Evolutionary conservation across 306 rosid genomes (phyloP).

Genomic region (Hylodesmum podocarpum): DNA sequence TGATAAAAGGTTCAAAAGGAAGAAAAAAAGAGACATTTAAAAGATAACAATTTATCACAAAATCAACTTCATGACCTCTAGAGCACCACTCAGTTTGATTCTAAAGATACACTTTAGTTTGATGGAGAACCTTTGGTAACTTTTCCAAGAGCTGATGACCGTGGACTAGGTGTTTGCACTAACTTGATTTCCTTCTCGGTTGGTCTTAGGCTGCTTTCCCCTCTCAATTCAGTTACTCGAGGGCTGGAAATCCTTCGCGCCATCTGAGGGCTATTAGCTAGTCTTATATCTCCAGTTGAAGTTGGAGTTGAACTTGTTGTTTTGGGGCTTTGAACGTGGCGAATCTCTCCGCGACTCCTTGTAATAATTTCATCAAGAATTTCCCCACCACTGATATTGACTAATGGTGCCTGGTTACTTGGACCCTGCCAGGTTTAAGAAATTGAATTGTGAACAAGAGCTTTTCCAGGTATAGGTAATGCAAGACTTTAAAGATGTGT

Average conservation of each 20-base stretch:
- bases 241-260: constrained; percentile 51
- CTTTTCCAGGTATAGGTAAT: background rate
- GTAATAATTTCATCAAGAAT: constrained; percentile 88
- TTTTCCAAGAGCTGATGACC: constrained; percentile 47
- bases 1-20: constrained; percentile 16
- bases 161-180: constrained; percentile 50
- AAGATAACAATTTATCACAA: constrained; percentile 28
- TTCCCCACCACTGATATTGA: constrained; percentile 62
- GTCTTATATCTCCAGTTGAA: constrained; percentile 49
- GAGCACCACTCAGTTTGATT: constrained; percentile 45
- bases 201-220: constrained; percentile 49
- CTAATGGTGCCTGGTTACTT: constrained; percentile 50
- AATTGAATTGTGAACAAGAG: constrained; percentile 16
- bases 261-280: constrained; percentile 55
- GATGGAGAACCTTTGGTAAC: constrained; percentile 38
- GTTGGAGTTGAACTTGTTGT: constrained; percentile 70
- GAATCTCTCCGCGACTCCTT: constrained; percentile 90
- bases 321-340: constrained; percentile 69
- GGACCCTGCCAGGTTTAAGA: constrained; percentile 46
- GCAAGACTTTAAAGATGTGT: background rate
- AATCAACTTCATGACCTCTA: constrained; percentile 50
- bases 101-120: constrained; percentile 25
- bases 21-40: constrained; percentile 19
- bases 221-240: constrained; percentile 52
- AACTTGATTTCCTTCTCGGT: constrained; percentile 39